Evolutionary conservation across 257 asterid species (phyloP).

Genomic region (Nicotiana tabacum): DNA sequence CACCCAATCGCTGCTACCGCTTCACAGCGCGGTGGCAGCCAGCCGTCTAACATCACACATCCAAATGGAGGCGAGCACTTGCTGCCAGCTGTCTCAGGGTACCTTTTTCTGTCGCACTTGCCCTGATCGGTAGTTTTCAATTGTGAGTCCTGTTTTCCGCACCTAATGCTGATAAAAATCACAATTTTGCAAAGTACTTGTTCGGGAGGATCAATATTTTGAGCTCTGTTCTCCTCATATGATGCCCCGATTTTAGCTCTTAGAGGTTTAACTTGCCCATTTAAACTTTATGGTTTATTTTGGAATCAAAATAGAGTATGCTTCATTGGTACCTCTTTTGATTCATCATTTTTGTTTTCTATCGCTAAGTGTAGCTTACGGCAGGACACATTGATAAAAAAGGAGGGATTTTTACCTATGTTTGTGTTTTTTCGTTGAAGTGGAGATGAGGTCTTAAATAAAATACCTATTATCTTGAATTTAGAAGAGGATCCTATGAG

Average conservation of each 20-base stretch:
- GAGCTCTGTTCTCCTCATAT: too few species aligned
- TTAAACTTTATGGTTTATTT: background rate
- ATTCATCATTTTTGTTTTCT: background rate
- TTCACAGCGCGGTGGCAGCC: constrained; percentile 27
- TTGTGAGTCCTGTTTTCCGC: constrained; percentile 15
- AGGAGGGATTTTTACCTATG: background rate
- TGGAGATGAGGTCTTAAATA: too few species aligned
- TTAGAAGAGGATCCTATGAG: too few species aligned
- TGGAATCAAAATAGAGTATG: background rate
- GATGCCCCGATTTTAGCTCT: background rate
- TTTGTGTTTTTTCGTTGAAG: background rate
- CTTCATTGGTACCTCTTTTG: background rate
- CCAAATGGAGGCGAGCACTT: constrained; percentile 25
- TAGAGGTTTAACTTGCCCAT: background rate
- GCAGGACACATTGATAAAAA: background rate
- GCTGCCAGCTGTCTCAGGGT: constrained; percentile 39
- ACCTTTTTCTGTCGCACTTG: constrained; percentile 36
- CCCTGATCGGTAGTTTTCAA: constrained; percentile 29
- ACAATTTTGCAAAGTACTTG: background rate
- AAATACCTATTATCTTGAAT: too few species aligned
- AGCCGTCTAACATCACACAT: constrained; percentile 31
- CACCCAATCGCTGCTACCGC: constrained; percentile 33
- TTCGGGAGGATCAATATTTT: background rate
- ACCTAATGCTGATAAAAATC: background rate
- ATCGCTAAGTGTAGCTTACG: background rate